Conservation (phyloP, 2,329 filamentous ascomycete species). For the Dendryphion nanum region DNA sequence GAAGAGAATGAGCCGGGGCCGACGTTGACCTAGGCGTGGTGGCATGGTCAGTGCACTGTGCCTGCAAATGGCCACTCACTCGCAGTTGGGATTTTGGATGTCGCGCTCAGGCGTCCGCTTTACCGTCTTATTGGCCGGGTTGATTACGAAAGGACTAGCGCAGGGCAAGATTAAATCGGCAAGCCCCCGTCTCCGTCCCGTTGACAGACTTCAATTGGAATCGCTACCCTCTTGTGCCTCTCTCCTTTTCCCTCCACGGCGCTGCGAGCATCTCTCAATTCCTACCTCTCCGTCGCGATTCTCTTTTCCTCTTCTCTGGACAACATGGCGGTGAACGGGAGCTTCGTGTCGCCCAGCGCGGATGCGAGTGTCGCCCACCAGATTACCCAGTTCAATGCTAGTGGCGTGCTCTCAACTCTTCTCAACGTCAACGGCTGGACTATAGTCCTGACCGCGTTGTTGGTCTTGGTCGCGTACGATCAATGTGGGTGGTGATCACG, state of each 20-base stretch:
- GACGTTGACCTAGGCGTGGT: no score
- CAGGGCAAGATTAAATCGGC: no score
- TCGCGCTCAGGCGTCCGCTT: no score
- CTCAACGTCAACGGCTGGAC: slow-evolving; percentile 51
- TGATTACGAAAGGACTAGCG: no score
- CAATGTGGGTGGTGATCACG: slow-evolving; percentile 64
- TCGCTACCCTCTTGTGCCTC: not conserved
- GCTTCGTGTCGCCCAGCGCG: slow-evolving; percentile 40
- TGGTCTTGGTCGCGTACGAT: slow-evolving; percentile 76
- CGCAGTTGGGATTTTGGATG: no score
- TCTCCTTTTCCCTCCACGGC: not conserved
- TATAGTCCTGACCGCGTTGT: slow-evolving; percentile 67
- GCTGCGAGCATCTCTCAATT: not conserved
- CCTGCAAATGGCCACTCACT: no score
- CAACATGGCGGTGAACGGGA: slow-evolving; percentile 37
- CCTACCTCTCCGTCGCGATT: not conserved
- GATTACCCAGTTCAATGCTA: slow-evolving; percentile 28
- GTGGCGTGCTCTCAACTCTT: slow-evolving; percentile 30
- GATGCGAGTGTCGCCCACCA: slow-evolving; percentile 36
- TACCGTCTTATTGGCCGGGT: no score
- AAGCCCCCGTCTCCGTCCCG: no score
- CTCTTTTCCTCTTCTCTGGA: slow-evolving; percentile 1
- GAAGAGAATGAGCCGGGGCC: no score
- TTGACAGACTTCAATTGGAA: no score
- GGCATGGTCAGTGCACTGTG: no score